These are phyloP conservation scores for Solanum chaucha DNA, from an alignment of 257 asterid genomes.

Conservation along the genomic window DNA sequence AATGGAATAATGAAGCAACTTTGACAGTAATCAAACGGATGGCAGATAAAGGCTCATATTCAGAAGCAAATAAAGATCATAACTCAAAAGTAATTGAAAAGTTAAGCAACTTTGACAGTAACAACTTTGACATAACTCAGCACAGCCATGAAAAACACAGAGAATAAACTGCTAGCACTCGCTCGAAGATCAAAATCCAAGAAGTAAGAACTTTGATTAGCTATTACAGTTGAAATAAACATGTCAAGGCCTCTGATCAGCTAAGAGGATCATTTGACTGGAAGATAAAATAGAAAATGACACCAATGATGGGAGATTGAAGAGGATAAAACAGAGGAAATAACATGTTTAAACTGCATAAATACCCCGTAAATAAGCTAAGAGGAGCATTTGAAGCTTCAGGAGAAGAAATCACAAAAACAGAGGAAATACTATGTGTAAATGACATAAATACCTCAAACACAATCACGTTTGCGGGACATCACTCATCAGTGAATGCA, in stretches of 20 bases:
- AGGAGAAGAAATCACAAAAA: not conserved
- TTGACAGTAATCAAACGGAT: not conserved
- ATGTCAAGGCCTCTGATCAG: not conserved
- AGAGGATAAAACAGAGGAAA: not conserved
- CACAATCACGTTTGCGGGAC: not conserved
- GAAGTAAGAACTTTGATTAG: not conserved
- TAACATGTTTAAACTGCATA: not conserved
- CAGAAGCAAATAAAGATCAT: not conserved
- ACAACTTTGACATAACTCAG: not conserved
- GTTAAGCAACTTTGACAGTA: not conserved
- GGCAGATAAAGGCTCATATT: not conserved
- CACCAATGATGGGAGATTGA: not conserved
- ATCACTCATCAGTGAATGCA: slow-evolving; percentile 16
- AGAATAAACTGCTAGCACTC: not conserved
- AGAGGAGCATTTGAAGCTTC: not conserved
- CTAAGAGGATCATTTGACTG: not conserved
- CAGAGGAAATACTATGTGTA: not conserved
- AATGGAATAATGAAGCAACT: not conserved
- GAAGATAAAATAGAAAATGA: not conserved
- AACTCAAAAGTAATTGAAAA: not conserved
- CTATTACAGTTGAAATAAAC: not conserved
- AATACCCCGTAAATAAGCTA: not conserved
- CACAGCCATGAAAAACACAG: not conserved
- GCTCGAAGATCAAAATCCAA: not conserved
- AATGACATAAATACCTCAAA: not conserved